Evolutionary conservation across 805 yeast species (phyloP).

Genomic region (Schwanniomyces pseudopolymorphus): DNA sequence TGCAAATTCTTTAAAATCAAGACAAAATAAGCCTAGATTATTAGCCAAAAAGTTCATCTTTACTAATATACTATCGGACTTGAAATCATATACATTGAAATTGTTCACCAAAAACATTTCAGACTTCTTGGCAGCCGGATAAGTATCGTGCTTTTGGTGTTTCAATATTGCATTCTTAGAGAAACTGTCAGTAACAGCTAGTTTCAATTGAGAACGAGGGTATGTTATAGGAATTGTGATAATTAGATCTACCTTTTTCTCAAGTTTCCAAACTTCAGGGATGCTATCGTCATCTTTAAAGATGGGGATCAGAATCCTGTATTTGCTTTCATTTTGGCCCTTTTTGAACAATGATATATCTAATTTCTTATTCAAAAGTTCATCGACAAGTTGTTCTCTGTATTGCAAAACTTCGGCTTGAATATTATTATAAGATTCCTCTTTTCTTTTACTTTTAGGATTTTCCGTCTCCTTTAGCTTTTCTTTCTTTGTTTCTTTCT

Average conservation of each 20-base stretch:
- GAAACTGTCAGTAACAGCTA: conserved; percentile 30
- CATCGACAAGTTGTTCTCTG: conserved; percentile 21
- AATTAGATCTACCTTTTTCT: conserved; percentile 27
- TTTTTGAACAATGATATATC: conserved; percentile 26
- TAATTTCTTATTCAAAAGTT: conserved; percentile 24
- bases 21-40: conserved; percentile 21
- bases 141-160: conserved; percentile 11
- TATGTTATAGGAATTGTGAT: conserved; percentile 32
- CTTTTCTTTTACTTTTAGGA: neutral
- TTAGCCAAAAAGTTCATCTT: conserved; percentile 32
- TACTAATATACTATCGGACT: conserved; percentile 19
- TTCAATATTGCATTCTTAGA: conserved; percentile 28
- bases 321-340: conserved; percentile 23
- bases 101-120: conserved; percentile 29
- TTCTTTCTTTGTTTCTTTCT: neutral
- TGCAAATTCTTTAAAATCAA: conserved; percentile 8
- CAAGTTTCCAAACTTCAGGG: conserved; percentile 30
- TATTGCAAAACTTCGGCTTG: conserved; percentile 1
- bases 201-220: conserved; percentile 23
- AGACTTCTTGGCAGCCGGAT: conserved; percentile 18
- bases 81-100: conserved; percentile 16
- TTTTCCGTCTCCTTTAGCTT: neutral
- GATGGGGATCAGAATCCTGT: conserved; percentile 33
- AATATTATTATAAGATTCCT: neutral
- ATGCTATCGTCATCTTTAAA: conserved; percentile 6